phyloP scores from a whole-genome alignment of 805 yeast species.

The Kodamaea leandrae region DNA sequence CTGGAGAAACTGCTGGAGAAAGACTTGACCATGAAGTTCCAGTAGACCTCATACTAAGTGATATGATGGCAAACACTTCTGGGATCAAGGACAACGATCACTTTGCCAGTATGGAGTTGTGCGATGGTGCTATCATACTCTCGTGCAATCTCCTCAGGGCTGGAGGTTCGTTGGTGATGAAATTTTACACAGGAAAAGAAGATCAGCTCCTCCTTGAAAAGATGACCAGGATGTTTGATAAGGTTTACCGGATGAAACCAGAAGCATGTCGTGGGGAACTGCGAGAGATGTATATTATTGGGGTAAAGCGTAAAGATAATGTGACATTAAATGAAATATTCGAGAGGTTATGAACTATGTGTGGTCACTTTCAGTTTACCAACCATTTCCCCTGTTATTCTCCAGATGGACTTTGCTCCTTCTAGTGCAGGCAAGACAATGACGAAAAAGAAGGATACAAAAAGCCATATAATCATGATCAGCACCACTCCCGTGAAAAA shows the following conservation, averaged over 20 bases:
- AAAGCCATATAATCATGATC: slow-evolving; percentile 33
- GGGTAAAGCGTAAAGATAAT: slow-evolving; percentile 43
- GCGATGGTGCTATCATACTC: slow-evolving; percentile 84
- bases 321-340: slow-evolving; percentile 1
- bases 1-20: neutral
- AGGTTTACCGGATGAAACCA: slow-evolving; percentile 75
- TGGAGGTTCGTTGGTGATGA: slow-evolving; percentile 76
- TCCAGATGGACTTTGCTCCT: slow-evolving; percentile 17
- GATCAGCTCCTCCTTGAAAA: slow-evolving; percentile 62
- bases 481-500: slow-evolving; percentile 31
- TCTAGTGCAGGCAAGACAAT: slow-evolving; percentile 30
- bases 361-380: neutral
- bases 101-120: slow-evolving; percentile 79
- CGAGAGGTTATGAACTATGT: neutral
- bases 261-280: slow-evolving; percentile 75
- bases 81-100: slow-evolving; percentile 85
- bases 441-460: slow-evolving; percentile 29
- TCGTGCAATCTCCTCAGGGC: slow-evolving; percentile 68
- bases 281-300: slow-evolving; percentile 79
- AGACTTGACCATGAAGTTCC: slow-evolving; percentile 4
- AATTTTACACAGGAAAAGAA: slow-evolving; percentile 80
- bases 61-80: slow-evolving; percentile 91
- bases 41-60: slow-evolving; percentile 53
- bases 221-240: slow-evolving; percentile 55
- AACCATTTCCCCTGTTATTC: slow-evolving; percentile 1